Evolutionary conservation across 2,329 filamentous ascomycete genomes (phyloP).

Genomic region (Cladobotryum protrusum): DNA sequence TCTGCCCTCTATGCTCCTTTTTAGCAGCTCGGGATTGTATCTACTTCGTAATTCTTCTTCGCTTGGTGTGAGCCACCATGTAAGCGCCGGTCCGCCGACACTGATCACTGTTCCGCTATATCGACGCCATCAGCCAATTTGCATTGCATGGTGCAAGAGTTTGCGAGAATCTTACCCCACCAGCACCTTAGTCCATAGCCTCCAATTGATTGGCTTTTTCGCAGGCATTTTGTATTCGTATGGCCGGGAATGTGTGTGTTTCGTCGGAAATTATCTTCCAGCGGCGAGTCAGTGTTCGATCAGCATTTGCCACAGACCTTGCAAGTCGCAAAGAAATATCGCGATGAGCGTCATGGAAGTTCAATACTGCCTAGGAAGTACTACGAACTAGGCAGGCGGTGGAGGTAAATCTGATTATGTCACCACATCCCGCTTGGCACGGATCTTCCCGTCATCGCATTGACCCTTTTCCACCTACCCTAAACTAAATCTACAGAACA

Average conservation of each 20-base stretch:
- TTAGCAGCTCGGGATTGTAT: conserved; percentile 94
- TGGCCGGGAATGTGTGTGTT: neutral
- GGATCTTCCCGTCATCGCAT: no score
- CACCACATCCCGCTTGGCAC: neutral
- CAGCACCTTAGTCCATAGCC: conserved; percentile 63
- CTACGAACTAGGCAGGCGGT: neutral
- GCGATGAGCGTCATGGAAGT: conserved; percentile 8
- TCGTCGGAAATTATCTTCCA: neutral
- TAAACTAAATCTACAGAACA: no score
- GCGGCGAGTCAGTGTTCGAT: no score
- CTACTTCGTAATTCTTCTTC: conserved; percentile 88
- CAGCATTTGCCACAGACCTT: neutral
- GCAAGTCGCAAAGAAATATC: neutral
- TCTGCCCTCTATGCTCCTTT: conserved; percentile 74
- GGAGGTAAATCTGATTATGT: neutral
- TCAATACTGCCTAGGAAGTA: neutral
- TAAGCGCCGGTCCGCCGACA: conserved; percentile 79
- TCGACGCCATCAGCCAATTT: conserved; percentile 6
- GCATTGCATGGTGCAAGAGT: conserved; percentile 12
- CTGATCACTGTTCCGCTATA: conserved; percentile 63
- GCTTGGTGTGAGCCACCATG: conserved; percentile 71
- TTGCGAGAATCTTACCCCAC: conserved; percentile 48
- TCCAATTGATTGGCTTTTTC: conserved; percentile 48
- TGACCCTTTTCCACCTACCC: no score
- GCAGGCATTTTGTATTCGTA: conserved; percentile 24